Evolutionary conservation across 768 basidiomycete genomes (phyloP), one percentile per base, ranked within the genome.

Genomic region (Boletus pseudo-olivaceus): DNA sequence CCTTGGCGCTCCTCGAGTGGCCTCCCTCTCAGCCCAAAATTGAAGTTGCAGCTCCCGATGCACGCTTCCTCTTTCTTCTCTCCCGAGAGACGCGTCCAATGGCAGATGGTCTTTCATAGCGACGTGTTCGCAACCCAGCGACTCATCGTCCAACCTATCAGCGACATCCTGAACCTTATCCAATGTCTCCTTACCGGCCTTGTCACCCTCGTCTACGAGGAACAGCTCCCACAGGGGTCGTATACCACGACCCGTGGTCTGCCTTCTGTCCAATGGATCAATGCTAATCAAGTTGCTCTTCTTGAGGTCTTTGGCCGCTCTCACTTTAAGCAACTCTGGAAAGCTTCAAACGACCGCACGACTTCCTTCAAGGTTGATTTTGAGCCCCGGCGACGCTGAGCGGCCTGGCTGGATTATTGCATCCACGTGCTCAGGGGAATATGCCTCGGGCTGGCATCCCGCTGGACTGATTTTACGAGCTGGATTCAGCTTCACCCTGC

Each of bases 91-190:
- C 82, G 88, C 55, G 81, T 91, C 43, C 89, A 91, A 67, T 93
- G 90, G 90, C 83, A 91, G 68, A 90, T 91, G 89, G 88, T 90
- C 62, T 93, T 93, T 67, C 89, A 87, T 67, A 82, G 81, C 63
- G 85, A 87, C 70, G 82, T 83, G 47, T 88, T 87, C 71, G 84
- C 85, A 63, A 84, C 82, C 29, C 79, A 85, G 52, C 77, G 85
- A 33, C 84, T 85, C 68, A 80, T 84, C 60, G 81, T 82, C 51
- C 79, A 81, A 30, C 86, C 86, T 45, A 80, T 88, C 67, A 82
- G 79, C 70, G 85, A 87, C 68, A 83, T 88, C 60, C 75, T 87
- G 55, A 78, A 78, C 67, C 77, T 88, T 54, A 67, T 87, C 38
- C 86, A 88, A 64, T 88, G 86, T 62, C 82, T 88, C 39, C 79